These are phyloP conservation scores for Aspergillus bertholletiae DNA, from an alignment of 495 filamentous ascomycete species.

Conservation along the genomic window DNA sequence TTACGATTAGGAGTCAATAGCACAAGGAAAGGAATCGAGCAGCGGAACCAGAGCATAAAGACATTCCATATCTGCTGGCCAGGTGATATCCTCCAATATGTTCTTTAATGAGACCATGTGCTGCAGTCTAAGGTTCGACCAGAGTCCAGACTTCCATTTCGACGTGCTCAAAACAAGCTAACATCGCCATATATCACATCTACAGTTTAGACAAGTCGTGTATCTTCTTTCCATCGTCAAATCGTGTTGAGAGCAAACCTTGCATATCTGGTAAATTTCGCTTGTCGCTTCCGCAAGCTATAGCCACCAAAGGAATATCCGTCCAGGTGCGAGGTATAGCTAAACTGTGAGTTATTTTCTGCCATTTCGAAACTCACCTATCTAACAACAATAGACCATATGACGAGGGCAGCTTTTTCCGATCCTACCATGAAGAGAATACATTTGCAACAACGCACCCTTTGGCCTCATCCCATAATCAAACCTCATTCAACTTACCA, in stretches of 20 bases:
- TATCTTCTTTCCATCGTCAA: constrained; percentile 14
- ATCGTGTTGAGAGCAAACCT: neutral
- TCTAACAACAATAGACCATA: constrained; percentile 3
- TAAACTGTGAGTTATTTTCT: constrained; percentile 11
- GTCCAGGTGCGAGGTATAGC: constrained; percentile 14
- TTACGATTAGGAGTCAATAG: neutral
- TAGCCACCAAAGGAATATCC: constrained; percentile 13
- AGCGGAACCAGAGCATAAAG: neutral
- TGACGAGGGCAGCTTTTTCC: constrained; percentile 2
- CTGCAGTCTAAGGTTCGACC: constrained; percentile 2
- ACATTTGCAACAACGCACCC: constrained; percentile 14
- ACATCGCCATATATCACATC: neutral
- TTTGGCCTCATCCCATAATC: constrained; percentile 16
- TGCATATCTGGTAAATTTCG: constrained; percentile 13
- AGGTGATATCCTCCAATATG: neutral
- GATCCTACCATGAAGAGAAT: constrained; percentile 3
- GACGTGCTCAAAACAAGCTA: neutral
- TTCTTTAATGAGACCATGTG: neutral
- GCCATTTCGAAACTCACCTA: neutral
- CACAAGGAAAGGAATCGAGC: neutral
- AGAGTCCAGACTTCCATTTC: neutral
- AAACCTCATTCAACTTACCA: constrained; percentile 18
- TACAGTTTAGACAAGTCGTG: constrained; percentile 18
- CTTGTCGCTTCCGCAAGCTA: constrained; percentile 6
- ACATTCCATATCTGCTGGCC: too few relatives aligned